Base-by-base conservation (phyloP, 2,329 filamentous ascomycete species). In the Ceratocystiopsis minuta region DNA sequence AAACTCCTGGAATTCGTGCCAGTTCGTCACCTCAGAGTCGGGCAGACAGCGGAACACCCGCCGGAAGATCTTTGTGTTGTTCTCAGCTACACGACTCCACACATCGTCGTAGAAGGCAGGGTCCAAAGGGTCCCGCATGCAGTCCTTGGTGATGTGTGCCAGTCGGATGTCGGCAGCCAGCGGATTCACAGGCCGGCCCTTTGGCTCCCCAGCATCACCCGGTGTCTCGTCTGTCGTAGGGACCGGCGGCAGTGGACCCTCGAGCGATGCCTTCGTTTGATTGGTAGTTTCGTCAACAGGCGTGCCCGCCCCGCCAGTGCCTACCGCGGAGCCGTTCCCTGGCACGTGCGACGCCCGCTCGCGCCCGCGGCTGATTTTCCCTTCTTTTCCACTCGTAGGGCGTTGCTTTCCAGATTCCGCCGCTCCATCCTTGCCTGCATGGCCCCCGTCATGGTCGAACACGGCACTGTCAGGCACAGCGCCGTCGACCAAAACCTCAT, bases 11-110 rank as follows among this genome's bases (percentile, higher is more conserved):
- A 98, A 98, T 48, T 93, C 82, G 50, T 81, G 78, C 90, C 90
- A 98, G 36, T 81, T 88, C 48, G 76, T 79, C 20, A 94, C 90
- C 54, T 95, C 85, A 40, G 78, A 95, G 57, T 98, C 90, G 1
- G 90, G 90, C 82, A 93, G 92, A 59, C 87, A 95, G 38, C 87
- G 78, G 65, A 98, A 98, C 10, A 98, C 88, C 46, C 81, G 76
- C 31, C 90, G 80, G 62, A 83, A 98, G 38, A 98, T 72, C 55
- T 86, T 88, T 3, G 90, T 98, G 57, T 98, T 98, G 64, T 96
- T 96, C 48, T 81, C 77, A 1, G 90, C 90, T 41, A 86, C 77
- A 16, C 76, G 70, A 49, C 80, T 78, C 92, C 92, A 98, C 2
- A 84, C 77, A 47, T 93, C 82, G 37, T 90, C 74, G 55, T 84